Percentiles rank a stretch among this genome's conserved stretches.
Conservation (phyloP, 176 grass and related monocot genomes). For the Eleusine coracana region DNA sequence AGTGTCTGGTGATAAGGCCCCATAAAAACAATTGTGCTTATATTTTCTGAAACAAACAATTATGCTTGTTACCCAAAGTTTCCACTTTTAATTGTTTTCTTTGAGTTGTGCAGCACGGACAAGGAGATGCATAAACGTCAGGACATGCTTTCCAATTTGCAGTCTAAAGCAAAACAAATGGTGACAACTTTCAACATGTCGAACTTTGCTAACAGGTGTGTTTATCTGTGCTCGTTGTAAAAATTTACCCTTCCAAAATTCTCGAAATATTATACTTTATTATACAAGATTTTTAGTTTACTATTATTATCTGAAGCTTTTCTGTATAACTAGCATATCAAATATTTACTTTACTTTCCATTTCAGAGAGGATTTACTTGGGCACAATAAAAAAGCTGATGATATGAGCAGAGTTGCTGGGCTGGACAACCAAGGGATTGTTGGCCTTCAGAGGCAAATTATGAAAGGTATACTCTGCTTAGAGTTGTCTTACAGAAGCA, state of each 20-base stretch:
- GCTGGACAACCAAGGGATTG: constrained; percentile 95
- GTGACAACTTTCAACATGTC: constrained; percentile 80
- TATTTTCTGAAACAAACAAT: not conserved
- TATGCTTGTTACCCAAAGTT: not conserved
- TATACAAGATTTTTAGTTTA: not conserved
- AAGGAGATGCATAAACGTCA: constrained; percentile 89
- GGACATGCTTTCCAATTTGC: constrained; percentile 79
- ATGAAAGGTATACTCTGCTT: constrained; percentile 67
- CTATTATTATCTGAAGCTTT: not conserved
- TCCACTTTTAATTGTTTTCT: not conserved
- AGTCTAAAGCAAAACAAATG: constrained; percentile 90
- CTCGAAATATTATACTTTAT: not conserved
- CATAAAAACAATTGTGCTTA: not conserved
- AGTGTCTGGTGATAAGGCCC: not conserved
- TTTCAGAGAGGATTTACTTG: constrained; percentile 88
- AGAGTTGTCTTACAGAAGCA: not conserved
- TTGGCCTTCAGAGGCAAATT: constrained; percentile 93
- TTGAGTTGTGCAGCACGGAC: constrained; percentile 58
- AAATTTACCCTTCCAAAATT: not conserved
- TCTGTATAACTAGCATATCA: constrained; percentile 16
- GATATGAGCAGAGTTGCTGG: constrained; percentile 81
- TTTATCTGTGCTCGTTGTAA: constrained; percentile 17
- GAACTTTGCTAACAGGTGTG: constrained; percentile 89
- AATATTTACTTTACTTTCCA: constrained; percentile 19
- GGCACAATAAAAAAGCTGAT: constrained; percentile 72